Evolutionary conservation across 2,329 filamentous ascomycete species (phyloP).

Genomic region (Paraphoma sp.): DNA sequence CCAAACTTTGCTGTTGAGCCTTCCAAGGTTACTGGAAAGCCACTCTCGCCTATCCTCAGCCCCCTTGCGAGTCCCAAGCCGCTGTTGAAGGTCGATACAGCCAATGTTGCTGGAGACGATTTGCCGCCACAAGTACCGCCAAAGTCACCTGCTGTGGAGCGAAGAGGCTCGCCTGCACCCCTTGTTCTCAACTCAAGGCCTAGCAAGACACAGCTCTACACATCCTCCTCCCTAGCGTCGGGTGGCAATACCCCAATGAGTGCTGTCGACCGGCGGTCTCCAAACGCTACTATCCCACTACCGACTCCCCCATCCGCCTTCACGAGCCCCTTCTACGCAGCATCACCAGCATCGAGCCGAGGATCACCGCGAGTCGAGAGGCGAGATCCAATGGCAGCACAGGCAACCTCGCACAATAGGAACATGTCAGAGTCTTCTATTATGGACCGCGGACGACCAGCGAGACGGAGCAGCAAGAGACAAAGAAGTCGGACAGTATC

Average conservation of each 20-base stretch:
- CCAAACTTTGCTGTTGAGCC: constrained; percentile 19
- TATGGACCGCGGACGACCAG: constrained; percentile 48
- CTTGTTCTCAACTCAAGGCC: constrained; percentile 39
- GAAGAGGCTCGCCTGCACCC: constrained; percentile 43
- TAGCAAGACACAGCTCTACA: constrained; percentile 40
- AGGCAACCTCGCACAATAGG: constrained; percentile 32
- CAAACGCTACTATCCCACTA: constrained; percentile 33
- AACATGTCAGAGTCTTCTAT: constrained; percentile 49
- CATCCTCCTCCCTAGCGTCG: constrained; percentile 35
- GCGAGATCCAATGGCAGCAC: constrained; percentile 36
- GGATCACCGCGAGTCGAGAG: constrained; percentile 41
- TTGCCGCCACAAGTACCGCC: constrained; percentile 45
- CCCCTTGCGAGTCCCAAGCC: constrained; percentile 38
- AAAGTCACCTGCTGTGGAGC: constrained; percentile 43
- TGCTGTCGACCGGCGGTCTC: constrained; percentile 41
- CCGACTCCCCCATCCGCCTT: constrained; percentile 40
- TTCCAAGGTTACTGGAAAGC: constrained; percentile 14
- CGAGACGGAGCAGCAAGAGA: constrained; percentile 39
- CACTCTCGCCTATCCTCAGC: constrained; percentile 42
- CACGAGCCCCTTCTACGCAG: constrained; percentile 39
- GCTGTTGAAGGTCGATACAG: constrained; percentile 41
- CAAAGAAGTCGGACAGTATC: constrained; percentile 42
- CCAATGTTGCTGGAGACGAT: constrained; percentile 26
- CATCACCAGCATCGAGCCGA: constrained; percentile 38
- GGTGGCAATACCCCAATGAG: constrained; percentile 33